A percentile compares a stretch with the other conserved stretches of the same genome.
These are phyloP conservation scores for Cicer yamashitae DNA, from an alignment of 306 rosid genomes.

Conservation along the genomic window DNA sequence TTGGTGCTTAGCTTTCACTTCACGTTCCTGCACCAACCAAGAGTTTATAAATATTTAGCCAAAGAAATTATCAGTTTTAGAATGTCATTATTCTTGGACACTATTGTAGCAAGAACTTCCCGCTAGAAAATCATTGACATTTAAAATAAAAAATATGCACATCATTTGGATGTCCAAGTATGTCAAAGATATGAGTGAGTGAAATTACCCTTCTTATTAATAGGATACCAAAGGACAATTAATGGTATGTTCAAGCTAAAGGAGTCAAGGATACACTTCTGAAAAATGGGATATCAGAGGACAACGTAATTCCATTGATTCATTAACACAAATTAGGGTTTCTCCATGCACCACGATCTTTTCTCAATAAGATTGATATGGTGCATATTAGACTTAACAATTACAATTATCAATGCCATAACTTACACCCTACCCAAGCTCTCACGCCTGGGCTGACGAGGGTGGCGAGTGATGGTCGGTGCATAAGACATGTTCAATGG, in stretches of 20 bases:
- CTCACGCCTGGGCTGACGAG: too few species aligned
- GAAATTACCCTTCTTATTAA: neutral
- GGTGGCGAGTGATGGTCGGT: too few species aligned
- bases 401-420: too few species aligned
- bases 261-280: neutral
- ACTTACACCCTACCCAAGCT: too few species aligned
- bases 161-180: neutral
- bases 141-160: slow-evolving; percentile 14
- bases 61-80: slow-evolving; percentile 35
- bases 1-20: slow-evolving; percentile 96
- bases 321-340: neutral
- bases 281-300: neutral
- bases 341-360: neutral
- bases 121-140: slow-evolving; percentile 28
- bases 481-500: too few species aligned
- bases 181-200: neutral
- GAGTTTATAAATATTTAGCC: slow-evolving; percentile 35
- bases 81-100: slow-evolving; percentile 26
- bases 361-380: neutral
- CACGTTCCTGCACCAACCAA: slow-evolving; percentile 85
- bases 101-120: slow-evolving; percentile 24
- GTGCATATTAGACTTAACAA: neutral
- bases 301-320: neutral
- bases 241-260: neutral
- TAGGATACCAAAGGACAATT: neutral